Conservation (phyloP, 2,329 filamentous ascomycete genomes). For the Teratosphaeria destructans region DNA sequence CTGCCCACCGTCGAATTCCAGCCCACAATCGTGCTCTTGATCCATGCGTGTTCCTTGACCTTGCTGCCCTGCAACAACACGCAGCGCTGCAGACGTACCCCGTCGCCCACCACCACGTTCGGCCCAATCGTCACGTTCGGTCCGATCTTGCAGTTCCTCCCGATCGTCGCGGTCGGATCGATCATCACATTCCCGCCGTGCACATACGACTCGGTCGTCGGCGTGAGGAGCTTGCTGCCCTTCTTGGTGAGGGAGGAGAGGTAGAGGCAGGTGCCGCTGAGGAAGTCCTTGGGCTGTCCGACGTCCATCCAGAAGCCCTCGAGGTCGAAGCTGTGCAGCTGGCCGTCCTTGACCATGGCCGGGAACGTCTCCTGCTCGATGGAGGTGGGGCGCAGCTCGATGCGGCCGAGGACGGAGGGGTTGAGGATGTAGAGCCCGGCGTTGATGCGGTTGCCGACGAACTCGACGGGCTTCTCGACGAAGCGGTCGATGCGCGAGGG, state of each 20-base stretch:
- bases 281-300: conserved; percentile 96
- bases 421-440: conserved; percentile 98
- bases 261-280: conserved; percentile 91
- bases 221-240: conserved; percentile 70
- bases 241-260: conserved; percentile 87
- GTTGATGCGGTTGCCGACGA: conserved; percentile 97
- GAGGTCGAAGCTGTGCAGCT: conserved; percentile 90
- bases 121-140: conserved; percentile 95
- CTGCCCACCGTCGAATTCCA: conserved; percentile 95
- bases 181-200: conserved; percentile 93
- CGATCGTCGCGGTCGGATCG: conserved; percentile 87
- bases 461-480: conserved; percentile 98
- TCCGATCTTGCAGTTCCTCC: conserved; percentile 95
- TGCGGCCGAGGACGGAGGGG: conserved; percentile 78
- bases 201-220: conserved; percentile 63
- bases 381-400: conserved; percentile 90
- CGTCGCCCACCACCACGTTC: conserved; percentile 83
- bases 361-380: conserved; percentile 99
- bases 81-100: conserved; percentile 85
- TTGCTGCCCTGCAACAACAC: conserved; percentile 82
- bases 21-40: conserved; percentile 96
- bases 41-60: conserved; percentile 97
- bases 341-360: conserved; percentile 76
- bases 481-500: conserved; percentile 91
- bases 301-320: conserved; percentile 99